A percentile compares a stretch with the other conserved stretches of the same genome.
Evolutionary conservation across 805 yeast genomes (phyloP).

Genomic region (Metschnikowia baotianmanensis): DNA sequence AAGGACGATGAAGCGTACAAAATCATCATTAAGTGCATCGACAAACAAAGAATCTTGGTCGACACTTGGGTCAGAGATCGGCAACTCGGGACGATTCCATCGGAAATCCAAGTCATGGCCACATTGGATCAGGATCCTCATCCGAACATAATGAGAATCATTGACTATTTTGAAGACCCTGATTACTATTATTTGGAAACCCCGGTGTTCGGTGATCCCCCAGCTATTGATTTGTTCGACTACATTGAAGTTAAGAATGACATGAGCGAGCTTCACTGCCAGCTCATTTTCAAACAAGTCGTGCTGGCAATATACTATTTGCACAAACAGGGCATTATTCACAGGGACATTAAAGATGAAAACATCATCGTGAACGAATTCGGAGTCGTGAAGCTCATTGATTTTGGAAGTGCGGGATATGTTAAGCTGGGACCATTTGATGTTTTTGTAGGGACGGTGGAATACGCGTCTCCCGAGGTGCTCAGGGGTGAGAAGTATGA

Average conservation of each 20-base stretch:
- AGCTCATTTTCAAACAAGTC: conserved; percentile 74
- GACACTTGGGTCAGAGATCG: conserved; percentile 98
- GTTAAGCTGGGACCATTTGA: conserved; percentile 91
- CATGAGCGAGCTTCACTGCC: conserved; percentile 78
- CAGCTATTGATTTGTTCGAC: conserved; percentile 92
- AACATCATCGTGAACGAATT: conserved; percentile 83
- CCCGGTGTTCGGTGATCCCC: conserved; percentile 84
- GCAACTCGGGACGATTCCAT: conserved; percentile 86
- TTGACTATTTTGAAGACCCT: conserved; percentile 92
- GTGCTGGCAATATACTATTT: conserved; percentile 77
- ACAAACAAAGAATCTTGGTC: conserved; percentile 87
- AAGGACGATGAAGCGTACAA: conserved; percentile 58
- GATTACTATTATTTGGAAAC: conserved; percentile 88
- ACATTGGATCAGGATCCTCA: conserved; percentile 76
- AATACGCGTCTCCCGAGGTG: conserved; percentile 97
- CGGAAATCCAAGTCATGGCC: conserved; percentile 93
- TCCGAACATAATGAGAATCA: conserved; percentile 78
- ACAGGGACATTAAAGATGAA: conserved; percentile 94
- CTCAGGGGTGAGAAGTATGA: conserved; percentile 83
- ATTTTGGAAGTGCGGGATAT: conserved; percentile 94
- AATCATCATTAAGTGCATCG: conserved; percentile 83
- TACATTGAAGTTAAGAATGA: conserved; percentile 80
- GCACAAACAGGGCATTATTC: conserved; percentile 84
- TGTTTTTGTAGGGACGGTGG: conserved; percentile 95
- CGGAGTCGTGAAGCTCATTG: conserved; percentile 82